Base-by-base conservation (phyloP, 495 filamentous ascomycete species). In the Penicillium argentinense region DNA sequence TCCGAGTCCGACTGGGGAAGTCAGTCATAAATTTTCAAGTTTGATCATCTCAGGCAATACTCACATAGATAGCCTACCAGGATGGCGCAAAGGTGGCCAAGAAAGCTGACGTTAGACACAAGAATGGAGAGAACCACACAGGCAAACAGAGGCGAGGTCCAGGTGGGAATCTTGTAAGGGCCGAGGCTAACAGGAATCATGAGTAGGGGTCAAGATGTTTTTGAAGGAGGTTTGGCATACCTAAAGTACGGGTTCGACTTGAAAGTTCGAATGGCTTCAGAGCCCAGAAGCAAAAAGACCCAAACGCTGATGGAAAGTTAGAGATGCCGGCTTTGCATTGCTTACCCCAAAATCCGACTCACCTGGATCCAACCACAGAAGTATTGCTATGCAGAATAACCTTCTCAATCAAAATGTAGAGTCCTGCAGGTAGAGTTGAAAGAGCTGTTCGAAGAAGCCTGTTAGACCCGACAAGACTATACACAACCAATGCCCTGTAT, bases 51-150 rank as follows among this genome's bases (percentile, higher is more conserved):
- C 16, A 16, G 27, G 28, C 7, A 21, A 18, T 27, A 58, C 86
- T 67, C 72, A 93, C 91, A 92, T 32, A 87, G 60, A 74, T 96
- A 97, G 11, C 93, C 93, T 29, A 96, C 77, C 1, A 68, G 66
- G 29, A 95, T 74, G 19, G 89, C 90, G 43, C 84, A 90, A 3
- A 96, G 63, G 67, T 97, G 93, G 0, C 92, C 93, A 19, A 97
- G 68, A 39, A 95, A 79, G 60, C 86, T 91, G 0, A 88, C 88
- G 42, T 84, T 81, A 3, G 91, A 89, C 14, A 95, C 62, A 23
- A 98, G 67, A 28, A 91, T 81, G 25, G 82, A 81, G 21, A 86
- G 73, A 14, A 89, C 69, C 18, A 89, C 60, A 45, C 91, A 78
- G 43, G 86, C 67, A 26, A 87, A 63, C 3, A 97, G 63, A n/a